Percentiles rank a stretch among this genome's conserved stretches.
Evolutionary conservation across 129 eudicot genomes (phyloP).

Genomic region (Escallonia herrerae): DNA sequence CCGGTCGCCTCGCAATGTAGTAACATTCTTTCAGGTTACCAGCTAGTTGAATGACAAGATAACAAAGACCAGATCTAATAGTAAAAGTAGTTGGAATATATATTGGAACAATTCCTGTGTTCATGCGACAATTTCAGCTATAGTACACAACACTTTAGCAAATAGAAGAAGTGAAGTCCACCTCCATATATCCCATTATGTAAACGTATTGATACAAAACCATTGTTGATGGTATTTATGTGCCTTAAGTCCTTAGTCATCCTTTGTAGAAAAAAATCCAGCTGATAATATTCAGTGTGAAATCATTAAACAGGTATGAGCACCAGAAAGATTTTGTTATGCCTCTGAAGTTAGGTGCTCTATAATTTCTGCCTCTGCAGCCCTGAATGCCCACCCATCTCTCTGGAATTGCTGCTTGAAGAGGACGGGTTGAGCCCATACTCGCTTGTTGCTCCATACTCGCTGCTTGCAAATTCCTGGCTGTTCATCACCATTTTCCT

Average conservation of each 20-base stretch:
- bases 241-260: no score
- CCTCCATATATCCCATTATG: background rate
- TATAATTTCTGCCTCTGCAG: slow-evolving; percentile 7
- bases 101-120: no score
- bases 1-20: no score
- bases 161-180: background rate
- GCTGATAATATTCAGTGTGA: background rate
- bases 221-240: no score
- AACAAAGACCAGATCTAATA: no score
- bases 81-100: no score
- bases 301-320: background rate
- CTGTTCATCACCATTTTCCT: slow-evolving; percentile 49
- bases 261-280: no score
- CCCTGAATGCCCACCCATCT: slow-evolving; percentile 14
- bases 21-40: no score
- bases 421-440: slow-evolving; percentile 31
- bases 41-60: no score
- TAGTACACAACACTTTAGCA: slow-evolving; percentile 14
- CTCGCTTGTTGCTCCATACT: slow-evolving; percentile 21
- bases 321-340: background rate
- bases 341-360: background rate
- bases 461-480: slow-evolving; percentile 28
- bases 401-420: slow-evolving; percentile 15
- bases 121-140: background rate
- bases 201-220: no score